Percentiles rank a stretch among this genome's conserved stretches.
phyloP scores from a whole-genome alignment of 305 asterid genomes.

The Ruellia speciosa region DNA sequence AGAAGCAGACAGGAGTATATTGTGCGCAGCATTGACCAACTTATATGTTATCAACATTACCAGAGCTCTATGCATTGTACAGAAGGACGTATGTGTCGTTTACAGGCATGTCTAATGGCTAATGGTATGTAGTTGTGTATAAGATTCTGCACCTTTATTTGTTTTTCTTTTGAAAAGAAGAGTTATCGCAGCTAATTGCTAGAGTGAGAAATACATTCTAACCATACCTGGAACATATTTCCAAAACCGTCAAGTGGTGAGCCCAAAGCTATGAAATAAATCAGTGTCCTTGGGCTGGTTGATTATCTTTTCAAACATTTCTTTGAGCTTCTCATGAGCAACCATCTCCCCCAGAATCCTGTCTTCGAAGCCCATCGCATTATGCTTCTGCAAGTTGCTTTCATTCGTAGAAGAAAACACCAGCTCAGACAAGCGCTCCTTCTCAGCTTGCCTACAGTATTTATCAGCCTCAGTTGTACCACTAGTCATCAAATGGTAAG shows the following conservation, averaged over 20 bases:
- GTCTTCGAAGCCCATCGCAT: constrained; percentile 24
- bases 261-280: constrained; percentile 26
- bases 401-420: constrained; percentile 39
- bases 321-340: constrained; percentile 21
- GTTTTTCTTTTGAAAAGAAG: too few relatives aligned
- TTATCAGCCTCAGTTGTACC: constrained; percentile 49
- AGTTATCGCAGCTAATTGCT: too few relatives aligned
- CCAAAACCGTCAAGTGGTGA: constrained; percentile 14
- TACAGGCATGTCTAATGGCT: too few relatives aligned
- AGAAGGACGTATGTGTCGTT: too few relatives aligned
- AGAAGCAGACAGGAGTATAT: too few relatives aligned
- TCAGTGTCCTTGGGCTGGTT: constrained; percentile 47
- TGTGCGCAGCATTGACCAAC: too few relatives aligned
- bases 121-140: too few relatives aligned
- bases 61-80: too few relatives aligned
- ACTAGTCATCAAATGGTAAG: constrained; percentile 49
- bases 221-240: background rate
- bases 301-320: constrained; percentile 44
- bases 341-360: constrained; percentile 39
- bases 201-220: too few relatives aligned
- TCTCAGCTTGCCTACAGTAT: constrained; percentile 50
- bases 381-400: constrained; percentile 15
- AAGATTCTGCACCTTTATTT: too few relatives aligned
- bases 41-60: too few relatives aligned
- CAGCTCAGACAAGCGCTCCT: constrained; percentile 43